Conservation (phyloP, 306 rosid species). For the Glycyrrhiza uralensis region DNA sequence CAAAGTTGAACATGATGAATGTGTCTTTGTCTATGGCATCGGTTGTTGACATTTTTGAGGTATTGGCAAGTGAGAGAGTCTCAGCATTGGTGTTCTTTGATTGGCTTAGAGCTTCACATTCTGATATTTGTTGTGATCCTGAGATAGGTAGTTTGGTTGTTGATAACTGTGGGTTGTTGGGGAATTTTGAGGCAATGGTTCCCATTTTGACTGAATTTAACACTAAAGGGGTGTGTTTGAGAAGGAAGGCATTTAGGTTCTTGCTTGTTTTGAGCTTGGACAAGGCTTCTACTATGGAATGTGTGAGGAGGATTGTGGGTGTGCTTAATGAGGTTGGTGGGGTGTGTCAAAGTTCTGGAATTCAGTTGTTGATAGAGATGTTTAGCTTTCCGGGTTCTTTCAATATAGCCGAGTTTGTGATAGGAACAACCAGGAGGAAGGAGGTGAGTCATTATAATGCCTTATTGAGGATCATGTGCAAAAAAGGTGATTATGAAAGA, state of each 20-base stretch:
- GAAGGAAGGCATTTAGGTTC: conserved; percentile 54
- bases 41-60: conserved; percentile 34
- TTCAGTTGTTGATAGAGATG: conserved; percentile 57
- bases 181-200: conserved; percentile 54
- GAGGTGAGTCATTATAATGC: conserved; percentile 41
- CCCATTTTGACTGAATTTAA: conserved; percentile 40
- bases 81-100: conserved; percentile 54
- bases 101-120: conserved; percentile 46
- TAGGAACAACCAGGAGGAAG: conserved; percentile 39
- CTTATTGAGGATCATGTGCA: conserved; percentile 51
- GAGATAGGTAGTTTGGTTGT: conserved; percentile 49
- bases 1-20: conserved; percentile 42
- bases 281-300: conserved; percentile 29
- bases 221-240: conserved; percentile 16
- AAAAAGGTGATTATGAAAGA: conserved; percentile 43
- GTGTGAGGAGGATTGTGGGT: conserved; percentile 34
- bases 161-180: conserved; percentile 62
- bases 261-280: conserved; percentile 32
- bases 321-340: conserved; percentile 66
- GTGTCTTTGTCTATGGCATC: conserved; percentile 37
- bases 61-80: conserved; percentile 36
- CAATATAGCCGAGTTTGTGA: conserved; percentile 49
- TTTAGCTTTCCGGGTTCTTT: conserved; percentile 41
- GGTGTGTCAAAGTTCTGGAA: conserved; percentile 47
- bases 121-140: conserved; percentile 31